phyloP scores from a whole-genome alignment of 495 filamentous ascomycete genomes.

The Niebla homalea region DNA sequence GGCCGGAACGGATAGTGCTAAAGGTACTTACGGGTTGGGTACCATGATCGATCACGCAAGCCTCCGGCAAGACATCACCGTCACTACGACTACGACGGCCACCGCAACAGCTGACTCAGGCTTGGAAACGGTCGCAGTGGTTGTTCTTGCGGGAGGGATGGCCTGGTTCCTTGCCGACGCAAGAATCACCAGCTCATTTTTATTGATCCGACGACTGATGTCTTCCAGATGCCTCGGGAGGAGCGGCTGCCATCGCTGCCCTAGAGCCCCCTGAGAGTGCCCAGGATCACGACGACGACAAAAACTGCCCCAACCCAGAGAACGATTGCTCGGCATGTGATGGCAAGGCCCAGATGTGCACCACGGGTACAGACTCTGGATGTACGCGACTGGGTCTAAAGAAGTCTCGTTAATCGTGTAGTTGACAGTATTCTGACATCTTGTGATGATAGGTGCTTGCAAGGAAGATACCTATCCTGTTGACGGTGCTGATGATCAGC shows the following conservation, averaged over 20 bases:
- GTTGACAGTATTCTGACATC: not conserved
- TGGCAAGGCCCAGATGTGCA: not conserved
- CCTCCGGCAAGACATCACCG: not conserved
- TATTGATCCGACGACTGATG: too few species aligned
- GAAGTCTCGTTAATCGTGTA: not conserved
- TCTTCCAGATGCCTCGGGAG: too few species aligned
- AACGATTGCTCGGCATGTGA: not conserved
- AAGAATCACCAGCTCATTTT: too few species aligned
- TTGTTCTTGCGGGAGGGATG: not conserved
- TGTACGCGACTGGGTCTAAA: not conserved
- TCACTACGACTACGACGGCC: not conserved
- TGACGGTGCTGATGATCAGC: too few species aligned
- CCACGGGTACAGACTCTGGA: not conserved
- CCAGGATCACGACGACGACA: not conserved
- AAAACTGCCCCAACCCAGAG: not conserved
- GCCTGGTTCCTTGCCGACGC: not conserved
- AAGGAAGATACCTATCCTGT: not conserved
- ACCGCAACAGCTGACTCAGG: not conserved
- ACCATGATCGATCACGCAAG: not conserved
- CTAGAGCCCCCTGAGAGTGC: not conserved
- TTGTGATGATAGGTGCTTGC: not conserved
- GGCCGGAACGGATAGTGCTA: not conserved
- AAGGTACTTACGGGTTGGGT: not conserved
- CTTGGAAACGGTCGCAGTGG: not conserved
- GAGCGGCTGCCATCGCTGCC: too few species aligned